These are phyloP conservation scores for Coffea humblotiana DNA, from an alignment of 305 asterid genomes.

Conservation along the genomic window DNA sequence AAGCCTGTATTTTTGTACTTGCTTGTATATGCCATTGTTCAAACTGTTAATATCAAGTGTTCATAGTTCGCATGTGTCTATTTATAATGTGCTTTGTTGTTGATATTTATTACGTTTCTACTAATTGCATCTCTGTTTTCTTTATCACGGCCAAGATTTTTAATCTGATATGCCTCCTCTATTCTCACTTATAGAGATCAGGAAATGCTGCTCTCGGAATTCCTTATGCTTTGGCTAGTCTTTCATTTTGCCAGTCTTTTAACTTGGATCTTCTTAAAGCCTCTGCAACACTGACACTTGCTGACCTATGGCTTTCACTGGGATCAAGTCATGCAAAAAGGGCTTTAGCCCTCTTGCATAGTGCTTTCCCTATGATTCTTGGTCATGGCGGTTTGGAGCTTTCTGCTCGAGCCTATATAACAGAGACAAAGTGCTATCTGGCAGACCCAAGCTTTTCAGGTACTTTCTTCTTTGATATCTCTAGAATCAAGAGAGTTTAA, in stretches of 20 bases:
- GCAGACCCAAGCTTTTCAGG: conserved; percentile 81
- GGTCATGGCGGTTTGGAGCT: conserved; percentile 98
- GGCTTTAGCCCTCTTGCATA: conserved; percentile 75
- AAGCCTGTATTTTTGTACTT: neutral
- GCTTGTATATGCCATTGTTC: neutral
- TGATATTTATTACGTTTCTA: neutral
- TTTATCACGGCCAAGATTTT: conserved; percentile 2
- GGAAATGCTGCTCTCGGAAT: conserved; percentile 91
- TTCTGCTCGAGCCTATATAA: conserved; percentile 73
- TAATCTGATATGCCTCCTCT: conserved; percentile 1
- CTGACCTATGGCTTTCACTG: conserved; percentile 91
- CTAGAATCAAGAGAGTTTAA: neutral
- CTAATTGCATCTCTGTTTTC: neutral
- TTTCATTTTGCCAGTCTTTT: conserved; percentile 86
- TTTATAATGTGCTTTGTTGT: neutral
- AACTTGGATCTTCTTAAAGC: conserved; percentile 95
- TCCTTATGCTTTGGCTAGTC: conserved; percentile 94
- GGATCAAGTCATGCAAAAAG: conserved; percentile 84
- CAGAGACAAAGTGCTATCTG: conserved; percentile 86
- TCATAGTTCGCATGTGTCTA: neutral
- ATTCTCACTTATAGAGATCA: conserved; percentile 56
- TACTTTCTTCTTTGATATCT: conserved; percentile 13
- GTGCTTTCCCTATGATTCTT: conserved; percentile 78
- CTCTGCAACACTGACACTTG: conserved; percentile 77
- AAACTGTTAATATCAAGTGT: neutral